Evolutionary conservation across 345 rosid genomes (phyloP), one percentile per base, ranked within the genome.

Genomic region (Rhodomyrtus tomentosa): DNA sequence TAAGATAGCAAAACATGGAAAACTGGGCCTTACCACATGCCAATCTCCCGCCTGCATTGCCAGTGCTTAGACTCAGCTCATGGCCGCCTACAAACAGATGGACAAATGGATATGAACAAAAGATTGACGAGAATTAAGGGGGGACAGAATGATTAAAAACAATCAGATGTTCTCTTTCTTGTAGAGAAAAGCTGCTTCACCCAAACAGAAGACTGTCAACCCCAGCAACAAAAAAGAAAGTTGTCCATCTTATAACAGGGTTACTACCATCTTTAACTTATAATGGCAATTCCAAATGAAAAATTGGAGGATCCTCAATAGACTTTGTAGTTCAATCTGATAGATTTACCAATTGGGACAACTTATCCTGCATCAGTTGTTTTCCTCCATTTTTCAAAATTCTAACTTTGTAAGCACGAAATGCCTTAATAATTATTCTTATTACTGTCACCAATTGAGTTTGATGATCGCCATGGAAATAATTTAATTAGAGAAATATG

Each of bases 1-100:
- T 50, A 54, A 50, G 36, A 25, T n/a, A 81, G 54, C 14, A 51
- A 51, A 52, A 52, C 38, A 84, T 8, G 53, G n/a, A 81, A 83
- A 24, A 81, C 54, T 84, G 80, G 36, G 84, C 88, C 91, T 83
- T 94, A 97, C 99, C 98, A 87, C 99, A 97, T 32, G 99, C 99
- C 91, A 97, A 89, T 91, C 99, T 94, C 84, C 99, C 99, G 12
- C 99, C 99, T 80, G 99, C 99, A 84, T 97, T 97, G 74, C 99
- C 99, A 36, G 99, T 97, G 90, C 91, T 88, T 83, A 93, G 91
- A 88, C 99, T 97, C 82, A 97, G 98, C 89, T 97, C 99, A 88
- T 95, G 98, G 82, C 99, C 98, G 84, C 99, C 98, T 96, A 87
- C 53, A 93, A 45, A 80, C 72, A 62, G 82, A 86, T 55, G 48